Evolutionary conservation across 768 basidiomycete species (phyloP).

Genomic region (Lactarius deliciosus): DNA sequence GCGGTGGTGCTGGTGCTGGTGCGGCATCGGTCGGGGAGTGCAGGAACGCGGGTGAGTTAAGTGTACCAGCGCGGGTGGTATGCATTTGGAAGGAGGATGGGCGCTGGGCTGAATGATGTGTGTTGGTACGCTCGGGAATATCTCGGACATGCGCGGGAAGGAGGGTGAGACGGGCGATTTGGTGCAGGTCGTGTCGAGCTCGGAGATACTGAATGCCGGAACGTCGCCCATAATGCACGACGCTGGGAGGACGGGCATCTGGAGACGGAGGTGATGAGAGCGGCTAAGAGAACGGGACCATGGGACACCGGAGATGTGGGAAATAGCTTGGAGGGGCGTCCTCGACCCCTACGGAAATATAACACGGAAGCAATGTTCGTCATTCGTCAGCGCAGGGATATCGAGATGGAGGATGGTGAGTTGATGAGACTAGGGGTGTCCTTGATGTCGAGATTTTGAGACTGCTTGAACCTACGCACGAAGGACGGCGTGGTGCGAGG

Average conservation of each 20-base stretch:
- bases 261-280: slow-evolving; percentile 26
- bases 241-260: slow-evolving; percentile 30
- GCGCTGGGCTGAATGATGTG: neutral
- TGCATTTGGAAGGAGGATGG: neutral
- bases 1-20: neutral
- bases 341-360: neutral
- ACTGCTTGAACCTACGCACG: neutral
- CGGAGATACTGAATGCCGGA: slow-evolving; percentile 10
- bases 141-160: neutral
- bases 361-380: slow-evolving; percentile 10
- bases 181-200: too few relatives aligned
- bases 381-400: slow-evolving; percentile 6
- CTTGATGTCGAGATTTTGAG: neutral
- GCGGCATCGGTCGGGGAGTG: neutral
- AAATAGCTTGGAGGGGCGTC: slow-evolving; percentile 6
- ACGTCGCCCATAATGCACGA: slow-evolving; percentile 20
- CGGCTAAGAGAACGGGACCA: slow-evolving; percentile 19
- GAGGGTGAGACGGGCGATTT: slow-evolving; percentile 3
- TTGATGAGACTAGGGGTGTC: slow-evolving; percentile 13
- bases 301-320: slow-evolving; percentile 2
- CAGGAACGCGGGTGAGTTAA: slow-evolving; percentile 21
- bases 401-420: slow-evolving; percentile 12
- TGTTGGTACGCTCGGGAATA: neutral
- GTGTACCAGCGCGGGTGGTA: slow-evolving; percentile 5
- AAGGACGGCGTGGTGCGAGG: slow-evolving; percentile 9